Percentiles rank a stretch among this genome's conserved stretches.
Evolutionary conservation across 176 grass and related monocot genomes (phyloP).

Genomic region (Poa pratensis): DNA sequence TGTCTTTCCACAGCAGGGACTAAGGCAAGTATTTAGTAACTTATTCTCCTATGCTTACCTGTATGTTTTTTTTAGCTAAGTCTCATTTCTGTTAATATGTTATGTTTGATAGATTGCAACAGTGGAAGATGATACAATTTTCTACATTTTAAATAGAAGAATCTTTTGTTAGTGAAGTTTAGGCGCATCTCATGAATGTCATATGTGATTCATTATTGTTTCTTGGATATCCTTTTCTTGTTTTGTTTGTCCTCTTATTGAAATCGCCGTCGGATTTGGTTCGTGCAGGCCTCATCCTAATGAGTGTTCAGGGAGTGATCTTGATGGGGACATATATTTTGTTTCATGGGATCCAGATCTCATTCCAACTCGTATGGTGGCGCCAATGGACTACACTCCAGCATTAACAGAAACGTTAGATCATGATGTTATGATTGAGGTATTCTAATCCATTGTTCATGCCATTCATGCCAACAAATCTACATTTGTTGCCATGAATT

Average conservation of each 20-base stretch:
- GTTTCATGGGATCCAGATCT: constrained; percentile 79
- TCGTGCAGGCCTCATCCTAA: constrained; percentile 82
- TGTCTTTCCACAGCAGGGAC: constrained; percentile 91
- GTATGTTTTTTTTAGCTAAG: neutral
- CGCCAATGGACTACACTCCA: constrained; percentile 83
- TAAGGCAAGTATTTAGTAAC: constrained; percentile 51
- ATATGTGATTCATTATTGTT: constrained; percentile 21
- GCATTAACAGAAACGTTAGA: constrained; percentile 71
- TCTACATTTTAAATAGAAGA: neutral
- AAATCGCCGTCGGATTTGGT: neutral
- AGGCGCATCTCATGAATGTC: neutral
- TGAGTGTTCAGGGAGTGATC: constrained; percentile 96
- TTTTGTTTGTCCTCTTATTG: constrained; percentile 13
- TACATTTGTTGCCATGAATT: constrained; percentile 8
- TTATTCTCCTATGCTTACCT: constrained; percentile 13
- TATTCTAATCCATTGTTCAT: constrained; percentile 8
- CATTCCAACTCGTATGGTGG: constrained; percentile 53
- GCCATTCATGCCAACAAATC: neutral
- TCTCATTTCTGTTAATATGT: neutral
- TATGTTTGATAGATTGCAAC: neutral
- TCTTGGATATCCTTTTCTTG: constrained; percentile 22
- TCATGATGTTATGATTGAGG: constrained; percentile 84
- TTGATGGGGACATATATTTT: constrained; percentile 96
- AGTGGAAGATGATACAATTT: constrained; percentile 1
- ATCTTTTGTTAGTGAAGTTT: neutral